Percentiles rank a stretch among this genome's conserved stretches.
These are phyloP conservation scores for Lipomyces yamadae DNA, from an alignment of 805 yeast genomes.

Conservation along the genomic window DNA sequence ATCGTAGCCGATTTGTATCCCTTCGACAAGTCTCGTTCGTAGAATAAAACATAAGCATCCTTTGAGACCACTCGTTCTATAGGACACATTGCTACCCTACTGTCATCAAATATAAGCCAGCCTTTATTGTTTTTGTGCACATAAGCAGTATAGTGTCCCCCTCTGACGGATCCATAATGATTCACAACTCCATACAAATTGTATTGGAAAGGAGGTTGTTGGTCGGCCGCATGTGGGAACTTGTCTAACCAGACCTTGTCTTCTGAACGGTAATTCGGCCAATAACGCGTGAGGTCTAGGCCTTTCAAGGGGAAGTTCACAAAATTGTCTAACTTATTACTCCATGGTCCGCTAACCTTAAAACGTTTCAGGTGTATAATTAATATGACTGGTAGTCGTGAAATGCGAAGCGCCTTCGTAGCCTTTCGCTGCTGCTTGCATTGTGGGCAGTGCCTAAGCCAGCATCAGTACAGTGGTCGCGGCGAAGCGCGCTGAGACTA, in stretches of 20 bases:
- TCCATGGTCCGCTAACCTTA: conserved; percentile 47
- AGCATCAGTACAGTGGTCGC: neutral
- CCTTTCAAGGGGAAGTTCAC: conserved; percentile 67
- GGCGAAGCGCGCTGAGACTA: neutral
- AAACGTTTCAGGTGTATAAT: conserved; percentile 88
- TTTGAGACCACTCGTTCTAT: conserved; percentile 61
- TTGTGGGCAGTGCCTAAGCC: conserved; percentile 58
- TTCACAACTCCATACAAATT: conserved; percentile 79
- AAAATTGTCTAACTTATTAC: conserved; percentile 65
- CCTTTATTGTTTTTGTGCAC: conserved; percentile 68
- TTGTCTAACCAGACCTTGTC: conserved; percentile 54
- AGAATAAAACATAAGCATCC: conserved; percentile 85
- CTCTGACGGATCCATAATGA: conserved; percentile 78
- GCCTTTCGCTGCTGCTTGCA: conserved; percentile 70
- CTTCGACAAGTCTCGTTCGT: conserved; percentile 41
- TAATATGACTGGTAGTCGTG: conserved; percentile 76
- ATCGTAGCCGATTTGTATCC: neutral
- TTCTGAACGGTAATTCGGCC: conserved; percentile 60
- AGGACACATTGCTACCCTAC: conserved; percentile 53
- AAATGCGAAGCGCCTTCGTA: conserved; percentile 70
- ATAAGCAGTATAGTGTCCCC: conserved; percentile 88
- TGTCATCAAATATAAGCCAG: conserved; percentile 87
- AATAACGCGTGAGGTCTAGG: conserved; percentile 69
- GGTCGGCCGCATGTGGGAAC: conserved; percentile 66
- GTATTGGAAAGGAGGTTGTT: conserved; percentile 78